Evolutionary conservation across 257 asterid genomes (phyloP), one percentile per base, ranked within the genome.

Genomic region (Penstemon davidsonii): DNA sequence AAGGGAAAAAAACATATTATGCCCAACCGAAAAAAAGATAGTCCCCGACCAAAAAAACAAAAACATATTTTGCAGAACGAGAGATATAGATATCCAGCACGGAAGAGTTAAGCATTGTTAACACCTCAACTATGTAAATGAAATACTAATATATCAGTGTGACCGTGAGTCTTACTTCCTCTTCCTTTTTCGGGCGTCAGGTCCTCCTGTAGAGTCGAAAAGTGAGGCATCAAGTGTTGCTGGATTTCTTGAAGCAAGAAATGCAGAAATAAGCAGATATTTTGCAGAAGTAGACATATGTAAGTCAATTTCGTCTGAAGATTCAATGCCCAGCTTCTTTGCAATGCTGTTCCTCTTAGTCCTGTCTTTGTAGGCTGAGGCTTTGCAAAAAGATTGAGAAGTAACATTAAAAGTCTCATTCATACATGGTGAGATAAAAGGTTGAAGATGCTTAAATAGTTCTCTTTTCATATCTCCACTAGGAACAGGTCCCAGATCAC

Each of bases 201-300:
- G 62, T 67, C 98, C 98, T 52, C 99, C 98, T 3, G 96, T 91
- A 72, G 98, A 89, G 82, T 94, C 99, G 64, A 94, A 94, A 53
- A 94, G 78, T 5, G 98, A 85, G 43, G 95, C 98, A 73, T 91
- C 99, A 56, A 94, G 98, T 19, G 99, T 94, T 52, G 99, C 98
- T 43, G 99, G 98, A 79, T 94, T 94, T 82, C 92, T 83, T 59
- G 99, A 94, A 70, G 99, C 95, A 75, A 94, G 88, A 80, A 88
- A 94, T 64, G 96, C 96, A 66, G 95, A 91, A 78, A 94, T 83
- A 55, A 94, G 96, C 64, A 91, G 87, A 83, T 91, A 94, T 44
- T 85, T 94, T 41, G 96, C 91, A 75, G 95, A 86, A 73, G 81
- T 82, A 56, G 99, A 88, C 96, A 94, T 85, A 69, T 89, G 95